A percentile compares a stretch with the other conserved stretches of the same genome.
Evolutionary conservation across 2,329 filamentous ascomycete genomes (phyloP).

Genomic region (Falciphora oryzae): DNA sequence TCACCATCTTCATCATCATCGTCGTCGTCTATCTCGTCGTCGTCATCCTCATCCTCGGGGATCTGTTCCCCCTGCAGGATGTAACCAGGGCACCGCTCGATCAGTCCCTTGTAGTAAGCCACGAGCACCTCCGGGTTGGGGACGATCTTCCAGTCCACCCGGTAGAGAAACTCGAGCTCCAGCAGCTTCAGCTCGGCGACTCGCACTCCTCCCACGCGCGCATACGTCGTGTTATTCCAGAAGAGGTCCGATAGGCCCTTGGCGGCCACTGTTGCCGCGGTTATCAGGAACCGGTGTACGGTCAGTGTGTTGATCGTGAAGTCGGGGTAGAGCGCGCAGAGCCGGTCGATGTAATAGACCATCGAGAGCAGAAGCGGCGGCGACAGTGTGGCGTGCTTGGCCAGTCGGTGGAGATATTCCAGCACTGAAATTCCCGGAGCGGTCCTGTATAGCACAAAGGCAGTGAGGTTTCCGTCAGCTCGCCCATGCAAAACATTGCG

Average conservation of each 20-base stretch:
- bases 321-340: slow-evolving; percentile 85
- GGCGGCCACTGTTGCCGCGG: slow-evolving; percentile 88
- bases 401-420: slow-evolving; percentile 88
- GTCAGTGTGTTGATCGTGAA: slow-evolving; percentile 97
- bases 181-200: slow-evolving; percentile 83
- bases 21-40: slow-evolving; percentile 26
- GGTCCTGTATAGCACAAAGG: slow-evolving; percentile 33
- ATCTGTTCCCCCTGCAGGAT: slow-evolving; percentile 36
- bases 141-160: slow-evolving; percentile 95
- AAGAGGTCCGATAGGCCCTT: slow-evolving; percentile 96
- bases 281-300: slow-evolving; percentile 95
- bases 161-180: slow-evolving; percentile 87
- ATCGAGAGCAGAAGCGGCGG: slow-evolving; percentile 94
- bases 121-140: slow-evolving; percentile 89
- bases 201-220: slow-evolving; percentile 86
- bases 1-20: slow-evolving; percentile 26
- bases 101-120: slow-evolving; percentile 85
- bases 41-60: slow-evolving; percentile 23
- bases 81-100: slow-evolving; percentile 59
- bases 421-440: slow-evolving; percentile 88
- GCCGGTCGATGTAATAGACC: slow-evolving; percentile 96
- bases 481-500: neutral
- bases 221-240: slow-evolving; percentile 97
- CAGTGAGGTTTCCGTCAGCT: slow-evolving; percentile 17
- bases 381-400: slow-evolving; percentile 87